Evolutionary conservation across 805 yeast genomes (phyloP).

Genomic region (Wickerhamomyces queroliae): DNA sequence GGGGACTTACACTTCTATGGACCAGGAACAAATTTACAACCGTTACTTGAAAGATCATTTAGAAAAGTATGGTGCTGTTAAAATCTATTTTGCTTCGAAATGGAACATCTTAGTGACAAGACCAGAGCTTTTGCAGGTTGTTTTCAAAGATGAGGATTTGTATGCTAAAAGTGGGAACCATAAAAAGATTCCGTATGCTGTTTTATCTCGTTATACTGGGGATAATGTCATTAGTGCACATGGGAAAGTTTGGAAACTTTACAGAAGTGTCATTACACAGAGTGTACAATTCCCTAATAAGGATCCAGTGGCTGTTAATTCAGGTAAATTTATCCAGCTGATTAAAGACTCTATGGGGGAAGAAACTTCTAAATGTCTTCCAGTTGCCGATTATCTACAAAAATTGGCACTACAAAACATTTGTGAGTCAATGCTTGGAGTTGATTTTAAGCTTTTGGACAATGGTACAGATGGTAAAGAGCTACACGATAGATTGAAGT

Average conservation of each 20-base stretch:
- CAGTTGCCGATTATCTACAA: constrained; percentile 39
- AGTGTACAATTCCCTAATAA: constrained; percentile 45
- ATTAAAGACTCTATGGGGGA: constrained; percentile 15
- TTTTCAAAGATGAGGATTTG: constrained; percentile 42
- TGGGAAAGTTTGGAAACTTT: constrained; percentile 44
- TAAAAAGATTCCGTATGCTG: constrained; percentile 49
- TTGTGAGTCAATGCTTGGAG: constrained; percentile 44
- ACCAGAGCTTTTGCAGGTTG: constrained; percentile 39
- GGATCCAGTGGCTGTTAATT: constrained; percentile 32
- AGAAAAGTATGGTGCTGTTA: constrained; percentile 51
- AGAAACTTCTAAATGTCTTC: constrained; percentile 7
- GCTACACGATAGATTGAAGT: constrained; percentile 34
- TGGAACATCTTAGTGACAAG: constrained; percentile 52
- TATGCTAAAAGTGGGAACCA: constrained; percentile 59
- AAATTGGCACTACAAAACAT: constrained; percentile 42
- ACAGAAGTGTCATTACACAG: constrained; percentile 38
- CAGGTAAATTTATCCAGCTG: constrained; percentile 26
- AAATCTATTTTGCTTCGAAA: constrained; percentile 52
- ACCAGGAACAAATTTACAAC: constrained; percentile 42
- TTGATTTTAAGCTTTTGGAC: constrained; percentile 36
- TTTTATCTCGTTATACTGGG: constrained; percentile 50
- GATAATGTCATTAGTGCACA: constrained; percentile 58
- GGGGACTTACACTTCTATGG: constrained; percentile 36
- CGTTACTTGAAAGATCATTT: constrained; percentile 36
- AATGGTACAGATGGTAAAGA: constrained; percentile 17